A percentile compares a stretch with the other conserved stretches of the same genome.
Evolutionary conservation across 2,329 filamentous ascomycete species (phyloP).

Genomic region (Thermoascus crustaceus): DNA sequence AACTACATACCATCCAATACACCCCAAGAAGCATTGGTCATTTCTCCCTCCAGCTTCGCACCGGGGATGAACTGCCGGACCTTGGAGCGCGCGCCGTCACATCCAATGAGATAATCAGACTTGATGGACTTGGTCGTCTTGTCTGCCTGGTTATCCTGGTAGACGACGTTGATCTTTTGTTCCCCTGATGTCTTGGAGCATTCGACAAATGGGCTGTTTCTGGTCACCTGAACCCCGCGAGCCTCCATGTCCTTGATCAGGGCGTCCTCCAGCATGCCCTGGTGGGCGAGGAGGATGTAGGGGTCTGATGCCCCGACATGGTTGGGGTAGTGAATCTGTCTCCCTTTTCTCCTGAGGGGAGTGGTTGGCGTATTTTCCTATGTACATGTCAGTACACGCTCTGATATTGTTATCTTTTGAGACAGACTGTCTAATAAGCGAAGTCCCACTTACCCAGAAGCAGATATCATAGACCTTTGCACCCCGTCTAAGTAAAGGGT

Average conservation of each 20-base stretch:
- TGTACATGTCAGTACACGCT: neutral
- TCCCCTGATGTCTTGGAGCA: conserved; percentile 40
- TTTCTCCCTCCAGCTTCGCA: conserved; percentile 41
- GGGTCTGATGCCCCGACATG: conserved; percentile 45
- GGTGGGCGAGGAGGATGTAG: conserved; percentile 53
- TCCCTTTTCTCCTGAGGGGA: conserved; percentile 49
- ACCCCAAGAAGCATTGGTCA: conserved; percentile 57
- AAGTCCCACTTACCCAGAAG: conserved; percentile 62
- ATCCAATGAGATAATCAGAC: conserved; percentile 60
- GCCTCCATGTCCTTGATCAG: conserved; percentile 62
- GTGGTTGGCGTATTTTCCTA: conserved; percentile 32
- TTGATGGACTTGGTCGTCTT: conserved; percentile 39
- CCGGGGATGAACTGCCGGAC: conserved; percentile 56
- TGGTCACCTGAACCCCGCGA: conserved; percentile 54
- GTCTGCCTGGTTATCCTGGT: conserved; percentile 29
- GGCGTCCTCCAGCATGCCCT: conserved; percentile 66
- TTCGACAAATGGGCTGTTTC: conserved; percentile 55
- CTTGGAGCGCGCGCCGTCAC: conserved; percentile 64
- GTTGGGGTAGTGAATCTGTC: conserved; percentile 60
- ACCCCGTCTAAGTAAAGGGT: conserved; percentile 57
- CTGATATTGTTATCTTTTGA: too few species aligned
- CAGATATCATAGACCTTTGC: conserved; percentile 66
- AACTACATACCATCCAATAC: conserved; percentile 57
- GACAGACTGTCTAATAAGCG: too few species aligned
- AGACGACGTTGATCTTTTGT: conserved; percentile 35